Base-by-base conservation (phyloP, 805 yeast genomes). In the Jamesozyma rosinii region DNA sequence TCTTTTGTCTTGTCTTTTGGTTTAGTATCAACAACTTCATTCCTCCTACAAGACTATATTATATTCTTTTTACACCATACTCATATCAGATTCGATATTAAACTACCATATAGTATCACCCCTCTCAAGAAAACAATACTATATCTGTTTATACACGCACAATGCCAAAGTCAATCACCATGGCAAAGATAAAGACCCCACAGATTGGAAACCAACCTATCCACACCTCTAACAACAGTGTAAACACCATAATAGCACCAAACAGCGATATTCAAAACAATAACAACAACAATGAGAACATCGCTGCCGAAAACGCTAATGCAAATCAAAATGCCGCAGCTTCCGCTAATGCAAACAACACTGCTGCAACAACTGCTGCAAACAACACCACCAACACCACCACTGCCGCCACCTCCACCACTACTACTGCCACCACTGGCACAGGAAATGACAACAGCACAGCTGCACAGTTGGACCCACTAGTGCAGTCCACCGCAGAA, bases 401-500 rank as follows among this genome's bases (percentile, higher is more conserved):
- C 18, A 27, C 37, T 5, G 15, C 8, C 10, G 37, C 13, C 18
- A n/a, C n/a, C n/a, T n/a, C n/a, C n/a, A 20, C 42, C 35, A 32
- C 40, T 22, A 35, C 37, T 24, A 19, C 43, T 27, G 30, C 37
- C 27, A 22, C 41, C 17, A 27, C 43, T n/a, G 41, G 31, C 18
- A 40, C 31, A 5, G 21, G 31, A 13, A 34, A 10, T 17, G 29
- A 20, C 30, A 30, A 20, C 26, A 22, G 11, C n/a, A 36, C 26
- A 30, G 15, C 34, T 19, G 30, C 31, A 2, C 66, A 60, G 39
- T 43, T 58, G 38, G 69, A 61, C 29, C 65, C 58, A 45, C 58
- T 58, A 59, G 70, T 60, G 35, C 67, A 63, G 48, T 79, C 86
- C 40, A 81, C 86, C 20, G 79, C 85, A 1, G 83, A 81, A 43